Evolutionary conservation across 345 rosid species (phyloP).

Genomic region (Eutrema yunnanense): DNA sequence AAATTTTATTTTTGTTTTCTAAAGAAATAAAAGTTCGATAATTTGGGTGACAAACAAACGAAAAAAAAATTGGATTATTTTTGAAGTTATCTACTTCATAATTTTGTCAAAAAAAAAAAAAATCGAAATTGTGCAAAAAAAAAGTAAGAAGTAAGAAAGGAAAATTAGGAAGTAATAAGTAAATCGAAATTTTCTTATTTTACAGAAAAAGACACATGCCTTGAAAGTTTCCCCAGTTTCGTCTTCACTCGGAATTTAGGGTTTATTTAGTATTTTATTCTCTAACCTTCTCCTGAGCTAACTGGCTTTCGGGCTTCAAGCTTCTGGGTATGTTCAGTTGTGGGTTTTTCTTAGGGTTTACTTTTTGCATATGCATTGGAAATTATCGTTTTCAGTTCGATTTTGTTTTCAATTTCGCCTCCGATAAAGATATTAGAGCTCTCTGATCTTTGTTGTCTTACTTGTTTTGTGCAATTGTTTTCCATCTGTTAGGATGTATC

Average conservation of each 20-base stretch:
- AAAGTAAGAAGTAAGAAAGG: too few species aligned
- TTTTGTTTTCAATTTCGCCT: neutral
- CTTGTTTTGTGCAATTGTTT: neutral
- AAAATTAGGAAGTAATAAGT: too few species aligned
- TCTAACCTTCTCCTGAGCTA: neutral
- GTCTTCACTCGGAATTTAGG: neutral
- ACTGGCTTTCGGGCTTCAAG: neutral
- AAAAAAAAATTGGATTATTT: too few species aligned
- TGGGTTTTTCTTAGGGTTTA: neutral
- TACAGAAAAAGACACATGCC: neutral
- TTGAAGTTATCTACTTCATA: too few species aligned
- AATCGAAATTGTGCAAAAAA: too few species aligned
- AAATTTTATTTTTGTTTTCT: too few species aligned
- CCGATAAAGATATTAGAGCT: neutral
- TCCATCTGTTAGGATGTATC: neutral
- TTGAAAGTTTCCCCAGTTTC: neutral
- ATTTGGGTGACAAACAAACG: too few species aligned
- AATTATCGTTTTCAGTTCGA: neutral
- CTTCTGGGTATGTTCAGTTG: neutral
- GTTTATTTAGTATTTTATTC: neutral
- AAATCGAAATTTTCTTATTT: neutral
- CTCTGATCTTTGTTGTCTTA: neutral
- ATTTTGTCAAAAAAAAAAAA: too few species aligned
- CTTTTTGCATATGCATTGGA: neutral
- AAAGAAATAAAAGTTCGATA: too few species aligned